These are phyloP conservation scores for Phlebiopsis flavidoalba DNA, from an alignment of 768 basidiomycete genomes.

Conservation along the genomic window DNA sequence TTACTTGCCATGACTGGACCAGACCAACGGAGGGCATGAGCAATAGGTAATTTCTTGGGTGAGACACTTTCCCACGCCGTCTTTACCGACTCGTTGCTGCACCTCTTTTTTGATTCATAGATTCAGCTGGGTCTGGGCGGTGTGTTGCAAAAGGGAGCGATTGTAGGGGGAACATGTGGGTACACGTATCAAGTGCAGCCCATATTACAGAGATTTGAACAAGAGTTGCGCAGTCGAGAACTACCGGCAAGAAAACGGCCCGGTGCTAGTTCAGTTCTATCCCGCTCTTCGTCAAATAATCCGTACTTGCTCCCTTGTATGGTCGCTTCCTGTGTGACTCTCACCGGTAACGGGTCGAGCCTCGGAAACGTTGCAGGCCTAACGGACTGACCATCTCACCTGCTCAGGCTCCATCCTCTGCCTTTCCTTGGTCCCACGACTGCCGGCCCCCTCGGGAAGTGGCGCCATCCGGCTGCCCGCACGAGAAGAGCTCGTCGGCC, in stretches of 20 bases:
- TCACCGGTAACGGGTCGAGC: slow-evolving; percentile 49
- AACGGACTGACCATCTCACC: not conserved
- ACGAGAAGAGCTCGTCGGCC: slow-evolving; percentile 56
- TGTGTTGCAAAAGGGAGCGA: slow-evolving; percentile 85
- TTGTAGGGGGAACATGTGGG: slow-evolving; percentile 81
- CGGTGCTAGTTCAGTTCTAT: slow-evolving; percentile 56
- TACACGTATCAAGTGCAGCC: slow-evolving; percentile 9
- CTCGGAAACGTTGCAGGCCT: not conserved
- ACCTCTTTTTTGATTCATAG: slow-evolving; percentile 28
- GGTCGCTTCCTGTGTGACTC: slow-evolving; percentile 71
- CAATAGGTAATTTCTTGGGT: slow-evolving; percentile 93
- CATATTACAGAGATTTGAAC: not conserved
- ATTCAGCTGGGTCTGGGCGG: slow-evolving; percentile 96
- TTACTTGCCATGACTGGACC: slow-evolving; percentile 75
- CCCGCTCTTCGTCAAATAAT: slow-evolving; percentile 65
- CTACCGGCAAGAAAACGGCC: slow-evolving; percentile 89
- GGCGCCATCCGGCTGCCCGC: slow-evolving; percentile 76
- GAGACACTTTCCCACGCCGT: slow-evolving; percentile 10
- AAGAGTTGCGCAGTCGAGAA: slow-evolving; percentile 57
- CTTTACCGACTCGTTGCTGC: not conserved
- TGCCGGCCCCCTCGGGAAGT: slow-evolving; percentile 85
- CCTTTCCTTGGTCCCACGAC: slow-evolving; percentile 87
- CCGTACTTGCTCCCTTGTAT: slow-evolving; percentile 90
- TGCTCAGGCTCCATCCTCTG: slow-evolving; percentile 74
- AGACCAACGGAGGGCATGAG: slow-evolving; percentile 89